Conservation (phyloP, 106 monocot genomes). For the Phalaenopsis aphrodite region DNA sequence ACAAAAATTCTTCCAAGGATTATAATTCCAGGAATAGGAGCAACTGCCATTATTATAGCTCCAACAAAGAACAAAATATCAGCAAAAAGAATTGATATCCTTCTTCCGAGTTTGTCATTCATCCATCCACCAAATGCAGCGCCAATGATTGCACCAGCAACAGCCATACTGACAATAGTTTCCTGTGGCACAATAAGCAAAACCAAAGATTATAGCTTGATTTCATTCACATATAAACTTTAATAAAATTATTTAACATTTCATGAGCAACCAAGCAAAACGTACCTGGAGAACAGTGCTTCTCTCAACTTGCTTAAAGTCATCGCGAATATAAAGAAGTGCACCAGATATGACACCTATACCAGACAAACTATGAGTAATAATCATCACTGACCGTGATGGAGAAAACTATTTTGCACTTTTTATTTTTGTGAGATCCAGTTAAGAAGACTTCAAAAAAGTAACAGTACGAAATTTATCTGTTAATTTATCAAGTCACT, state of each 20-base stretch:
- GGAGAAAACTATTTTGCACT: background rate
- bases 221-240: background rate
- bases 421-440: background rate
- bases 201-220: background rate
- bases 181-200: slow-evolving; percentile 32
- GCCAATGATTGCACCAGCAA: slow-evolving; percentile 84
- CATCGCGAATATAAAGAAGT: slow-evolving; percentile 77
- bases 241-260: background rate
- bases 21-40: slow-evolving; percentile 58
- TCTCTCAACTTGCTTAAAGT: slow-evolving; percentile 47
- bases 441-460: background rate
- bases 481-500: background rate
- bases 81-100: slow-evolving; percentile 52
- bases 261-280: background rate
- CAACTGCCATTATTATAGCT: slow-evolving; percentile 63
- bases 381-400: background rate
- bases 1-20: slow-evolving; percentile 86
- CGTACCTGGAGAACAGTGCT: slow-evolving; percentile 53
- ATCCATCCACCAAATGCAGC: slow-evolving; percentile 65
- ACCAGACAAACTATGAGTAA: background rate
- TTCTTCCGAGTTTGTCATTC: slow-evolving; percentile 77
- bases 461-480: background rate
- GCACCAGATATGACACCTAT: slow-evolving; percentile 90
- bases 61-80: slow-evolving; percentile 79
- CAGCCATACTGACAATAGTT: slow-evolving; percentile 99